Conservation (phyloP, 495 filamentous ascomycete genomes). For the Penicillium ucsense region DNA sequence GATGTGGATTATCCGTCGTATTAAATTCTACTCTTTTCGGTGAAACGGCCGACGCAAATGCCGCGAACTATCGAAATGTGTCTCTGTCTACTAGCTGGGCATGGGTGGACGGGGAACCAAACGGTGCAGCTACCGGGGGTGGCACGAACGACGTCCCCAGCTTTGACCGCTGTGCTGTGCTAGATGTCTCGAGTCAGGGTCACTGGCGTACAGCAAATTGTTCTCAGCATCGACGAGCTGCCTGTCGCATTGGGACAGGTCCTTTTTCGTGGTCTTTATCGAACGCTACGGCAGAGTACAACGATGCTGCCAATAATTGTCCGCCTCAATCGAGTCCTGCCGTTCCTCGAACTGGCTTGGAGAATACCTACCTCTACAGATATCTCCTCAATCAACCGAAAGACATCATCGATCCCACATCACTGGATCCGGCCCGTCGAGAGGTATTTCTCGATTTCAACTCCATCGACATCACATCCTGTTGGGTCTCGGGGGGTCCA, state of each 20-base stretch:
- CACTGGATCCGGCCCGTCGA: slow-evolving; percentile 11
- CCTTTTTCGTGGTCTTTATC: slow-evolving; percentile 51
- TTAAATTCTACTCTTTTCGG: slow-evolving; percentile 47
- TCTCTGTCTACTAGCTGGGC: slow-evolving; percentile 46
- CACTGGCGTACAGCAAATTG: slow-evolving; percentile 51
- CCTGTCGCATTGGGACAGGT: slow-evolving; percentile 41
- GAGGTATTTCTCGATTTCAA: slow-evolving; percentile 53
- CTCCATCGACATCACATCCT: slow-evolving; percentile 39
- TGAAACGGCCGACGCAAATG: slow-evolving; percentile 37
- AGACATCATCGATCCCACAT: slow-evolving; percentile 16
- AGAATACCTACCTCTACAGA: slow-evolving; percentile 48
- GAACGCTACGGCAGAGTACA: slow-evolving; percentile 21
- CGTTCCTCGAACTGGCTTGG: slow-evolving; percentile 49
- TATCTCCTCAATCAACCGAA: slow-evolving; percentile 17
- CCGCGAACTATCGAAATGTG: slow-evolving; percentile 39
- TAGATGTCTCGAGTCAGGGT: slow-evolving; percentile 34
- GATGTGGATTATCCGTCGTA: slow-evolving; percentile 49
- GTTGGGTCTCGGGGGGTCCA: slow-evolving; percentile 48
- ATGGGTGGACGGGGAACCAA: slow-evolving; percentile 48
- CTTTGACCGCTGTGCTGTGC: slow-evolving; percentile 42
- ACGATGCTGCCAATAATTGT: slow-evolving; percentile 26
- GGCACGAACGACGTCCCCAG: slow-evolving; percentile 13
- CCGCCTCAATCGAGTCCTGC: slow-evolving; percentile 33
- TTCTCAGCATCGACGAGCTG: slow-evolving; percentile 33
- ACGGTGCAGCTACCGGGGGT: slow-evolving; percentile 22